These are phyloP conservation scores for Neurospora sublineolata DNA, from an alignment of 495 filamentous ascomycete species.

Conservation along the genomic window DNA sequence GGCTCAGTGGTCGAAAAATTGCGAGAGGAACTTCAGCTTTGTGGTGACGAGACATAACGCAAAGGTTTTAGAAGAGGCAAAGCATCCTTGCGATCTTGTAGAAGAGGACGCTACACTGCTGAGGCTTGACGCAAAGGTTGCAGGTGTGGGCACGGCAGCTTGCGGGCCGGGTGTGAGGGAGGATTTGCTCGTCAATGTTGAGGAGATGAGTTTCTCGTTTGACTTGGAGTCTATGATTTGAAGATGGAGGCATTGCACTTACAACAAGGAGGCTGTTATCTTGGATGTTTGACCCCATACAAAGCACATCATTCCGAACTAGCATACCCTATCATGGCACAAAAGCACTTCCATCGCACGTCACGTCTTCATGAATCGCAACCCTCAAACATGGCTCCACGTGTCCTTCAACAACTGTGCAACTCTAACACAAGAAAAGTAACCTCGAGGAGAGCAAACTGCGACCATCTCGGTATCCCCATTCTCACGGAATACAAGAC, in stretches of 20 bases:
- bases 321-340: background rate
- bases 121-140: conserved; percentile 43
- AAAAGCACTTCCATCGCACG: background rate
- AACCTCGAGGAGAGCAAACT: background rate
- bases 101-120: conserved; percentile 39
- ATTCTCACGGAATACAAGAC: background rate
- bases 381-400: background rate
- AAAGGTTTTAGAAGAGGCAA: conserved; percentile 38
- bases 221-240: conserved; percentile 5
- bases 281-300: background rate
- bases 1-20: conserved; percentile 2
- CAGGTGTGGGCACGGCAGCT: conserved; percentile 48
- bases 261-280: background rate
- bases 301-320: background rate
- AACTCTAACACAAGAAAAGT: background rate
- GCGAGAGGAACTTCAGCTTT: conserved; percentile 37
- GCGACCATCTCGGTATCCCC: background rate
- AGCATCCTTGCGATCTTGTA: conserved; percentile 47
- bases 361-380: background rate
- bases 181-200: conserved; percentile 22
- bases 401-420: background rate
- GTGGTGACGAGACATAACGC: conserved; percentile 38
- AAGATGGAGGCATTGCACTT: background rate
- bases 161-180: conserved; percentile 49
- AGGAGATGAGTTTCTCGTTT: conserved; percentile 19